Conservation (phyloP, 2,329 filamentous ascomycete species). For the Metarhizium humberi region DNA sequence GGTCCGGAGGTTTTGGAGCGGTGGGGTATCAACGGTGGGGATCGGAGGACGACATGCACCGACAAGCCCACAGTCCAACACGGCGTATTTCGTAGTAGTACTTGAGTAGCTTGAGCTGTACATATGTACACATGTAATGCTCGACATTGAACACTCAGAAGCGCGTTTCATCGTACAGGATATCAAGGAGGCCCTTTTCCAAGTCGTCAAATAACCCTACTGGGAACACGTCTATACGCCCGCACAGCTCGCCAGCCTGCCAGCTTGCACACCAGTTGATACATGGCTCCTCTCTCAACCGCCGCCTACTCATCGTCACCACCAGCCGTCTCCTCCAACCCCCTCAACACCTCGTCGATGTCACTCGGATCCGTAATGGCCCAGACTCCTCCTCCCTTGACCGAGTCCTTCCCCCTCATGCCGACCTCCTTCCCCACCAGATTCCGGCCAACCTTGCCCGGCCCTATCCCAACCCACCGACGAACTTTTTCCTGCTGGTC, state of each 20-base stretch:
- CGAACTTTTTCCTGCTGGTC: constrained; percentile 74
- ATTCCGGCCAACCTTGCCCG: constrained; percentile 87
- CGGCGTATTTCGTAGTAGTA: no score
- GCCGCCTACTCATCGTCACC: constrained; percentile 35
- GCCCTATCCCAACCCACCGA: constrained; percentile 86
- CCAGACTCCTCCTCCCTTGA: constrained; percentile 90
- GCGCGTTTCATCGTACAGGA: no score
- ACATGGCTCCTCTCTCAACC: no score
- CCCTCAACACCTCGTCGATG: constrained; percentile 58
- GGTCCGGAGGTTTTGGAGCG: no score
- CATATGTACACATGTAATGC: no score
- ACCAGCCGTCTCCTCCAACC: constrained; percentile 54
- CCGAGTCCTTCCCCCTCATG: constrained; percentile 64
- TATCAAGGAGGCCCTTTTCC: no score
- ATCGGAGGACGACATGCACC: no score
- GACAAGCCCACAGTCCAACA: no score
- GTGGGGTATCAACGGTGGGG: no score
- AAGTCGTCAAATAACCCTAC: no score
- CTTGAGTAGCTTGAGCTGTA: no score
- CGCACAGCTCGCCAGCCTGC: not conserved
- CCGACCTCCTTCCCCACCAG: constrained; percentile 93
- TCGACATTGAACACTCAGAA: no score
- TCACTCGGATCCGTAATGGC: constrained; percentile 74
- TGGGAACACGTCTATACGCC: not conserved
- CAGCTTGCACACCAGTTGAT: not conserved